Evolutionary conservation across 2,329 filamentous ascomycete genomes (phyloP), one percentile per base, ranked within the genome.

Genomic region (Aspergillus terreus): DNA sequence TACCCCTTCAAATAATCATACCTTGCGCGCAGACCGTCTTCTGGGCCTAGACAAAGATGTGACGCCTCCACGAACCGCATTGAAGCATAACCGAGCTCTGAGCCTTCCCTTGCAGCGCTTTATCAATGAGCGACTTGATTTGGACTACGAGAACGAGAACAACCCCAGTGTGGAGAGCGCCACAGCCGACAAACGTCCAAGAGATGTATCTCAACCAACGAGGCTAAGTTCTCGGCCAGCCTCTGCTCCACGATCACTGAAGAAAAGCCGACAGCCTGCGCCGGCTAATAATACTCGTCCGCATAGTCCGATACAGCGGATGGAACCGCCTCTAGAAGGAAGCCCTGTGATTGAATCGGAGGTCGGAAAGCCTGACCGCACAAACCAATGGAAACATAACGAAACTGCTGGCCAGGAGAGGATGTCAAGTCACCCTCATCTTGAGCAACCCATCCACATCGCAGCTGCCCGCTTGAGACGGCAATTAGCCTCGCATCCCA

Each of bases 101-200:
- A 73, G 70, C 52, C 52, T 72, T 40, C 70, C 70, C 17, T 55
- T 73, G 10, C 65, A 71, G 51, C 66, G 70, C 3, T 73, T 72
- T 38, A 72, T 73, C 44, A 71, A 71, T 41, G 71, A 72, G 42
- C 59, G 69, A 14, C 35, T 66, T 10, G 62, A 69, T n/a, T 44
- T 65, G 15, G 59, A 63, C 23, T 61, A 64, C 46, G 62, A 60
- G 19, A 49, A 53, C 32, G 59, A 60, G 15, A 43, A 51, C 11
- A 49, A 41, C 4, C 44, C 55, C 19, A 56, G 60, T 19, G 23
- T 55, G 36, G 50, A 57, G 35, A 40, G 33, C 23, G 21, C 51
- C 6, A 14, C 51, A 6, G 32, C 52, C 6, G 48, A 53, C 15
- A 55, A 51, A 23, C 58, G 5, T 11, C 25, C 49, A 11, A 27